Percentiles rank a stretch among this genome's conserved stretches.
Conservation (phyloP, 2,329 filamentous ascomycete species). For the Xylaria sp. region DNA sequence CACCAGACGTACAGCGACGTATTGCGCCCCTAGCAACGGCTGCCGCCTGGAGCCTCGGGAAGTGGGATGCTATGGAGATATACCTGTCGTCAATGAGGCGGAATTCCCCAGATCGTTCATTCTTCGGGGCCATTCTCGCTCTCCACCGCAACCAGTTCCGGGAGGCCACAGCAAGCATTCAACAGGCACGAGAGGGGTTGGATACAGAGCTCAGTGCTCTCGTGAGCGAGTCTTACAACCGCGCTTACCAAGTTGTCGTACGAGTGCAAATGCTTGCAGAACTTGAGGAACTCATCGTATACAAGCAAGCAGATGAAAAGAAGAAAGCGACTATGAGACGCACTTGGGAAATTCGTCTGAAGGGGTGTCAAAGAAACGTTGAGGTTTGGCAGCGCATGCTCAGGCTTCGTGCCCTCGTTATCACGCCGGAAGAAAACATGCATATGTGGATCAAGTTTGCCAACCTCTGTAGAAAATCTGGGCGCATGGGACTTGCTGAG, state of each 20-base stretch:
- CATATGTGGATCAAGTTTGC: constrained; percentile 99
- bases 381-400: constrained; percentile 99
- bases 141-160: constrained; percentile 96
- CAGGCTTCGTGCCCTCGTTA: constrained; percentile 90
- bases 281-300: constrained; percentile 95
- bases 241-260: constrained; percentile 97
- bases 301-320: constrained; percentile 92
- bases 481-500: constrained; percentile 92
- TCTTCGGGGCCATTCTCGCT: constrained; percentile 95
- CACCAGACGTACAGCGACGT: constrained; percentile 84
- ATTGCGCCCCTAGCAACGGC: constrained; percentile 95
- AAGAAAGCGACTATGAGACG: constrained; percentile 91
- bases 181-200: constrained; percentile 90
- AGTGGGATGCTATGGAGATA: constrained; percentile 98
- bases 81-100: constrained; percentile 96
- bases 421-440: constrained; percentile 91
- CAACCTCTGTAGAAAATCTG: constrained; percentile 96
- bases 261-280: constrained; percentile 99
- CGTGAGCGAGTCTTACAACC: constrained; percentile 97
- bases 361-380: constrained; percentile 95
- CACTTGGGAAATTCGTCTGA: constrained; percentile 95
- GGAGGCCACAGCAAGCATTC: constrained; percentile 87
- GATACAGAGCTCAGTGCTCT: constrained; percentile 96
- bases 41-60: constrained; percentile 93
- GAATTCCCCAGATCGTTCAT: constrained; percentile 91